Base-by-base conservation (phyloP, 805 yeast genomes). In the Yamadazyma nakazawae region DNA sequence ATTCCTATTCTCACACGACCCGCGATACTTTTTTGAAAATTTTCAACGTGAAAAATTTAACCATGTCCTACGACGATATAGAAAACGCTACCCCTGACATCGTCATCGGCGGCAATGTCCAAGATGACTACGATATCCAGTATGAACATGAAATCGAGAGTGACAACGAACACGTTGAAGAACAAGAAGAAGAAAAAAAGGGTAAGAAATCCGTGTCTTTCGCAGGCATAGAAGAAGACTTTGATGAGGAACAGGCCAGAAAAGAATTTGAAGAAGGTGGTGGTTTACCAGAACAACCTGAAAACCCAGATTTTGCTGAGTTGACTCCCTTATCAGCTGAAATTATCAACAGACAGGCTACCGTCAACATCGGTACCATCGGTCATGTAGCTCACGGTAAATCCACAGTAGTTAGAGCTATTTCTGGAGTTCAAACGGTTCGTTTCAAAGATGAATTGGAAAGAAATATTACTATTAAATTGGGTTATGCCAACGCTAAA, bases 401-500 rank as follows among this genome's bases (percentile, higher is more conserved):
- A 69, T 82, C 90, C 47, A 89, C 96, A 10, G 96, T 89, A 32
- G 96, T 89, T 37, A 85, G 91, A 70, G 96, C 96, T 54, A 94
- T 94, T 57, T 91, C 98, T 2, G 98, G 99, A 53, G 98, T 95
- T 38, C 99, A 95, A 69, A 94, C 99, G 17, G 99, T 94, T 54
- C 86, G 99, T 74, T 94, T 94, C 80, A 94, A 94, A 79, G 96
- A 92, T 74, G 99, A 94, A 75, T 80, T 94, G 64, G 99, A 94
- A 79, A 89, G 99, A 81, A 94, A 94, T 62, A 94, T 94, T 77
- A 94, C 99, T 61, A 94, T 94, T 68, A 94, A 95, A 72, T 80
- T 94, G 61, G 99, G 99, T 67, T 94, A 94, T 63, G 99, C 99
- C 57, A 94, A 94, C 66, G 99, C 99, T 46, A 94, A 94, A 69